Conservation (phyloP, 768 basidiomycete genomes). For the Gelatoporia subvermispora region DNA sequence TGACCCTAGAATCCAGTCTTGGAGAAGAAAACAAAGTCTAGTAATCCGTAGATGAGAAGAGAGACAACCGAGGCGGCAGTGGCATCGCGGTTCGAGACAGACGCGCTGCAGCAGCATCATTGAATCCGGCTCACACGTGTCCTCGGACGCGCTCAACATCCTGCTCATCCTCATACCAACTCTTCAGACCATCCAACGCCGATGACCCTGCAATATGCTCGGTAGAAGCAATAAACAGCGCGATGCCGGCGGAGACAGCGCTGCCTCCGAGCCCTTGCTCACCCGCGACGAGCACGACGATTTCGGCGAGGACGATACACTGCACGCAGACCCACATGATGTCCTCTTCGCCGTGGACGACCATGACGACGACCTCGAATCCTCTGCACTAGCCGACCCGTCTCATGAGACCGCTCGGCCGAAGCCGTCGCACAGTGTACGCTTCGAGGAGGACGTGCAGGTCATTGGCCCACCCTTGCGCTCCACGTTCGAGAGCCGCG, state of each 20-base stretch:
- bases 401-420: constrained; percentile 11
- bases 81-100: too few species aligned
- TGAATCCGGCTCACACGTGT: not conserved
- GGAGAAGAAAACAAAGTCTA: too few species aligned
- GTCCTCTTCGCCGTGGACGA: constrained; percentile 53
- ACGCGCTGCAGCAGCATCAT: not conserved
- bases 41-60: too few species aligned
- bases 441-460: constrained; percentile 66
- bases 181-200: not conserved
- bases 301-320: constrained; percentile 23
- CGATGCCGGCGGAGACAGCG: constrained; percentile 29
- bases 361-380: constrained; percentile 40
- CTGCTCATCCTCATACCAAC: not conserved
- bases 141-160: not conserved
- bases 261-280: constrained; percentile 55
- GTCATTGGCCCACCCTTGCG: constrained; percentile 63
- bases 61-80: too few species aligned
- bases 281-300: constrained; percentile 35
- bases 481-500: constrained; percentile 73
- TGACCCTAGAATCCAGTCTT: too few species aligned
- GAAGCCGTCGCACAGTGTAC: constrained; percentile 37
- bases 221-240: constrained; percentile 17
- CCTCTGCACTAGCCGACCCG: constrained; percentile 23
- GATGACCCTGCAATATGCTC: constrained; percentile 17
- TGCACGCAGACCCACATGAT: constrained; percentile 11